Conservation (phyloP, 2,329 filamentous ascomycete species). For the Didymella glomerata region DNA sequence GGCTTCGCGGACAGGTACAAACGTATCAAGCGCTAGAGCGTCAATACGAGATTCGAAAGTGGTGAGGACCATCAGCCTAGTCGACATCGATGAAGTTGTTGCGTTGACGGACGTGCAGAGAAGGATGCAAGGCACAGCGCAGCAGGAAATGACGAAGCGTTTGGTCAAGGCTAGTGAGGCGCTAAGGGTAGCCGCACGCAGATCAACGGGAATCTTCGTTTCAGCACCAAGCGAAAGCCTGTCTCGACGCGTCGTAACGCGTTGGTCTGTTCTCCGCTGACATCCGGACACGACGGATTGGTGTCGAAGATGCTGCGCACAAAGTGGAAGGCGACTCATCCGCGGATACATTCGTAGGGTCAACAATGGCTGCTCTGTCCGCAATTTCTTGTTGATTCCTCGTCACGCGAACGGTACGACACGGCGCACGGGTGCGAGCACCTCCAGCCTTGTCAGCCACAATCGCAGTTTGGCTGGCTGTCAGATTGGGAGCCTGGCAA, state of each 20-base stretch:
- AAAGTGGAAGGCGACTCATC: slow-evolving; percentile 4
- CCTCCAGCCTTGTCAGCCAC: slow-evolving; percentile 33
- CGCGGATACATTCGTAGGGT: neutral
- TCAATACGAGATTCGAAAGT: neutral
- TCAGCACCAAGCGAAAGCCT: slow-evolving; percentile 36
- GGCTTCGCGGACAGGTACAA: neutral
- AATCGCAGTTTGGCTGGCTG: slow-evolving; percentile 26
- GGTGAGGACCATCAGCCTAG: neutral
- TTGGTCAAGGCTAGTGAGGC: slow-evolving; percentile 20
- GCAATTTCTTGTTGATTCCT: neutral
- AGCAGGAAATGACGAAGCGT: slow-evolving; percentile 13
- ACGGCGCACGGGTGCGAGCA: slow-evolving; percentile 19
- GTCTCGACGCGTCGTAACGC: slow-evolving; percentile 33
- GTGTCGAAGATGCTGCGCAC: slow-evolving; percentile 13
- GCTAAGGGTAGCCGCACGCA: slow-evolving; percentile 47
- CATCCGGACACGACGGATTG: slow-evolving; percentile 8
- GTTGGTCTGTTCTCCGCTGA: slow-evolving; percentile 33
- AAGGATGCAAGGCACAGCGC: slow-evolving; percentile 8
- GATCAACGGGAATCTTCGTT: slow-evolving; percentile 43
- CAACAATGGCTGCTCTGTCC: slow-evolving; percentile 16
- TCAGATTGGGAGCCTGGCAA: slow-evolving; percentile 31
- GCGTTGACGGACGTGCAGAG: neutral
- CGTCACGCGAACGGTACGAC: slow-evolving; percentile 5
- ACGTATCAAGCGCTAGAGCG: neutral
- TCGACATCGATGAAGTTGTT: neutral